Base-by-base conservation (phyloP, 2,329 filamentous ascomycete species). In the Penicillium olsonii region DNA sequence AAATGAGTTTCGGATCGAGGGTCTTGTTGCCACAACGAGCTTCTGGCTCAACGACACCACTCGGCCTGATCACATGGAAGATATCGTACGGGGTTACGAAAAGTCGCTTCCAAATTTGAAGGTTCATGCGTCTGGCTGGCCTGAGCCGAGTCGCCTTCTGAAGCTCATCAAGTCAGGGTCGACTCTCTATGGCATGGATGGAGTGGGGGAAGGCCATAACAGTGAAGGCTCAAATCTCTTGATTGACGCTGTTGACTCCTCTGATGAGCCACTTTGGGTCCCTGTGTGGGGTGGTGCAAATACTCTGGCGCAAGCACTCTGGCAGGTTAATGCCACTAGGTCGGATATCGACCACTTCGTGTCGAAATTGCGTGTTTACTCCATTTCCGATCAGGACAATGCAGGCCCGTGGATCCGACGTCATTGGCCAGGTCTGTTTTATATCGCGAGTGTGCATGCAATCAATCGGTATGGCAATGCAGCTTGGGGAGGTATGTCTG, bases 121-220 rank as follows among this genome's bases (percentile, higher is more conserved):
- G n/a, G 17, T 29, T 10, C 39, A 42, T 14, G 39, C 39, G 8
- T 42, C 24, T n/a, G 35, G 35, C 7, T 77, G n/a, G 70, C 72
- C 6, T 64, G 75, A 12, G 73, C 72, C 52, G 60, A 75, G 4
- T 57, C 71, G 3, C 75, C 75, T 56, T 59, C 68, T 9, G 74
- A 76, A 53, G 63, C 75, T 58, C 73, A 75, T 55, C 46, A 68
- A 59, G 43, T 61, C 59, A 15, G 67, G 66, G 18, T 62, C 69
- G 26, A 63, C 67, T 41, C 65, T 72, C 11, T 58, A 75, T 48
- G 66, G 72, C 29, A 72, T 77, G 52, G 58, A 66, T 44, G 65
- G 66, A 19, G 74, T 76, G 20, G 47, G 75, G 35, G 61, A 75
- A 31, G 72, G 68, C 2, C 76, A 77, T 48, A 66, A 55, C 2